Percentiles rank a stretch among this genome's conserved stretches.
Evolutionary conservation across 2,329 filamentous ascomycete genomes (phyloP).

Genomic region (Botryosphaeria dothidea): DNA sequence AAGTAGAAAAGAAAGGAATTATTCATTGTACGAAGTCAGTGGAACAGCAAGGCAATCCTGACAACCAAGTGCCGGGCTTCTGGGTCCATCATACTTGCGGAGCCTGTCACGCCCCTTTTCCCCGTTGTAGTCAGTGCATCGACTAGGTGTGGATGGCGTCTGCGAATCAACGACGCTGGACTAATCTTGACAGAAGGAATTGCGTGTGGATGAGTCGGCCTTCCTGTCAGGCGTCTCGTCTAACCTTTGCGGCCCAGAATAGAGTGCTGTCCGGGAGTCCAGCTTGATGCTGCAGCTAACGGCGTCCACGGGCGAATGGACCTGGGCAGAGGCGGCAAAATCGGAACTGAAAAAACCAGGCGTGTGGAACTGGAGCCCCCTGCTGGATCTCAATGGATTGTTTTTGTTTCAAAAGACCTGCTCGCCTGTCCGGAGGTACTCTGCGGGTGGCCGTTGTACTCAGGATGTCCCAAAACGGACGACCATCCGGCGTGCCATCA

Average conservation of each 20-base stretch:
- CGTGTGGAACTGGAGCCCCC: too few relatives aligned
- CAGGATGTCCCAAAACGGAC: neutral
- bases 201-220: neutral
- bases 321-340: too few relatives aligned
- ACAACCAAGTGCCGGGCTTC: neutral
- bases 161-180: neutral
- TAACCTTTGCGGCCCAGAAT: neutral
- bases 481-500: neutral
- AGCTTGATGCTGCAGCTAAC: neutral
- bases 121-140: neutral
- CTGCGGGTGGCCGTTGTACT: neutral
- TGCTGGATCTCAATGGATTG: too few relatives aligned
- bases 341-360: too few relatives aligned
- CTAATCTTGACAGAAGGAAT: constrained; percentile 2
- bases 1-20: constrained; percentile 1
- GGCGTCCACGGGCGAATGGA: neutral
- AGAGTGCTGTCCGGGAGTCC: neutral
- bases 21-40: neutral
- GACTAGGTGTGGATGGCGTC: neutral
- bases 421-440: neutral
- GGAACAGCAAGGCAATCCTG: too few relatives aligned
- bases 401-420: too few relatives aligned
- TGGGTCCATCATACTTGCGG: neutral
- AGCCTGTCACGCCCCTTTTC: neutral
- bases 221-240: neutral